Evolutionary conservation across 768 basidiomycete genomes (phyloP).

Genomic region (Scleroderma bovista): DNA sequence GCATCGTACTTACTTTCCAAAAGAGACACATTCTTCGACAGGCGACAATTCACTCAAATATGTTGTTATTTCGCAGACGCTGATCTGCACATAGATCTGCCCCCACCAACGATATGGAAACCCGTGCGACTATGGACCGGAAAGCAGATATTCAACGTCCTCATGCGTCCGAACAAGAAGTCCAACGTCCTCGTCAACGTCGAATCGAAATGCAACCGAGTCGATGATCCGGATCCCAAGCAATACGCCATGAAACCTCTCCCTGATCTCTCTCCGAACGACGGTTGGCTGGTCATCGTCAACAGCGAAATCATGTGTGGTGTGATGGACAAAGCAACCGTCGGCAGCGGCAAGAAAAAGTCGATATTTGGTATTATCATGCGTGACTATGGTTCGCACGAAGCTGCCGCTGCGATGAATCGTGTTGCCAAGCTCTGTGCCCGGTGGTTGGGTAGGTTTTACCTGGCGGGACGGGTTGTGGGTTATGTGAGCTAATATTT

Average conservation of each 20-base stretch:
- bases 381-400: slow-evolving; percentile 92
- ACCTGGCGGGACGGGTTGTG: neutral
- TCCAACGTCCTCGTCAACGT: slow-evolving; percentile 88
- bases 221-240: slow-evolving; percentile 63
- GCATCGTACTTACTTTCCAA: slow-evolving; percentile 93
- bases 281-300: slow-evolving; percentile 94
- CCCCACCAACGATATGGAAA: slow-evolving; percentile 92
- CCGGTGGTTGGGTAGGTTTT: slow-evolving; percentile 75
- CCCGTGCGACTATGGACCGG: slow-evolving; percentile 94
- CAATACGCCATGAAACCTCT: slow-evolving; percentile 64
- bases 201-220: slow-evolving; percentile 91
- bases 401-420: slow-evolving; percentile 94
- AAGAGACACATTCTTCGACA: slow-evolving; percentile 89
- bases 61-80: slow-evolving; percentile 94
- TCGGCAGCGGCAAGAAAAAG: slow-evolving; percentile 98
- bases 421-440: slow-evolving; percentile 93
- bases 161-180: slow-evolving; percentile 89
- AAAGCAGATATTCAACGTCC: slow-evolving; percentile 96
- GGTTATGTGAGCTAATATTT: slow-evolving; percentile 10
- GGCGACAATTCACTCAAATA: slow-evolving; percentile 93
- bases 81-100: slow-evolving; percentile 87
- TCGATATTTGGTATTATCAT: slow-evolving; percentile 98
- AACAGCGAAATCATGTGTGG: slow-evolving; percentile 99
- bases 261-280: slow-evolving; percentile 90
- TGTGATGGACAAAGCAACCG: slow-evolving; percentile 96